Percentiles rank a stretch among this genome's conserved stretches.
Conservation (phyloP, 2,329 filamentous ascomycete genomes). For the Phialophora tarda region DNA sequence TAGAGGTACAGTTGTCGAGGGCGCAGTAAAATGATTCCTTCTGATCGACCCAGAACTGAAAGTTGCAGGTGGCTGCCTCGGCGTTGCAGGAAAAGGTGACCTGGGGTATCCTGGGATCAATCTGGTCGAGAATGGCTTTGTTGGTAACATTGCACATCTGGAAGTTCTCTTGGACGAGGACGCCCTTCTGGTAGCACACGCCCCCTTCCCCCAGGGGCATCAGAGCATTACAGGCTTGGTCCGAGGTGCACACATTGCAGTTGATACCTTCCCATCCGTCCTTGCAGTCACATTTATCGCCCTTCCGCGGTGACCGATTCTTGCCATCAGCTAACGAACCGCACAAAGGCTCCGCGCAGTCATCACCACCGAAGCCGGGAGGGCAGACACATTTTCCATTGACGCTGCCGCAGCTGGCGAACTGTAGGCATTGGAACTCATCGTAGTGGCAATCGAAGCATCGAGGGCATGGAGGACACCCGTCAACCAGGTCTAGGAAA, state of each 20-base stretch:
- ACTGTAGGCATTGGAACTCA: conserved; percentile 89
- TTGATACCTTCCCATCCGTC: conserved; percentile 97
- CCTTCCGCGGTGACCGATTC: conserved; percentile 75
- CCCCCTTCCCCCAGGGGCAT: conserved; percentile 83
- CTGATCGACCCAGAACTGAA: conserved; percentile 98
- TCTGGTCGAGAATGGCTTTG: conserved; percentile 83
- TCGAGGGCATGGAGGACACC: conserved; percentile 53
- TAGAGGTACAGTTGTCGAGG: conserved; percentile 78
- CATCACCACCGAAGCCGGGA: conserved; percentile 88
- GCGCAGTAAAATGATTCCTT: conserved; percentile 96
- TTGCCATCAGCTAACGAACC: conserved; percentile 82
- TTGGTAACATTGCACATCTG: conserved; percentile 99
- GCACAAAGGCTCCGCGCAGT: conserved; percentile 90
- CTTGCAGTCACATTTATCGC: conserved; percentile 74
- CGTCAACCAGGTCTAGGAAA: conserved; percentile 72
- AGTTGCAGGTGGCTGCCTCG: conserved; percentile 79
- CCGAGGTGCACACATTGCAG: conserved; percentile 89
- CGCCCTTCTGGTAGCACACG: conserved; percentile 88
- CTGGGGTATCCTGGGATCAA: conserved; percentile 84
- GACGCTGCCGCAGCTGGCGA: conserved; percentile 82
- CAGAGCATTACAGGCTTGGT: conserved; percentile 83
- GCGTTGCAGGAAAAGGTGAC: conserved; percentile 92
- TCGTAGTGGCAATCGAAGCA: conserved; percentile 99
- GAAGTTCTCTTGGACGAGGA: conserved; percentile 91
- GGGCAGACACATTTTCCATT: conserved; percentile 94